Evolutionary conservation across 1,139 yeast species (phyloP).

Genomic region (Meyerozyma sp.): DNA sequence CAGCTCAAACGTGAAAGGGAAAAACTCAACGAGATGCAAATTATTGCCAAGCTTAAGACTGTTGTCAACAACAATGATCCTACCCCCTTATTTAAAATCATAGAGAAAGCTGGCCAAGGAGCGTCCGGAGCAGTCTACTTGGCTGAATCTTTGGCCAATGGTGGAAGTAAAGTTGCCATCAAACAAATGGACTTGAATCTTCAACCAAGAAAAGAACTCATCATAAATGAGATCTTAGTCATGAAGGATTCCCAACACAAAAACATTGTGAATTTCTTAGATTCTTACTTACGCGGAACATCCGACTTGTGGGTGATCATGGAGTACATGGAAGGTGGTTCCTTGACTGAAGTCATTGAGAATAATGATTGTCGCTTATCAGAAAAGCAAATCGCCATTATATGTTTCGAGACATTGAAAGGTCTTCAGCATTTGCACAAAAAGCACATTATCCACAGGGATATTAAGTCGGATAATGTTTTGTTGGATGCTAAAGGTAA

Average conservation of each 20-base stretch:
- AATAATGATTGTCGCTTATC: conserved; percentile 60
- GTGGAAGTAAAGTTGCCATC: conserved; percentile 62
- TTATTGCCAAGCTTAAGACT: conserved; percentile 74
- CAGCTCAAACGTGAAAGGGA: conserved; percentile 58
- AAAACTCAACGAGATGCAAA: conserved; percentile 79
- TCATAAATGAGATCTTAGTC: conserved; percentile 51
- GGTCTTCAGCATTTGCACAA: conserved; percentile 89
- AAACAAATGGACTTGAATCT: conserved; percentile 92
- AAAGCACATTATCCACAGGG: conserved; percentile 91
- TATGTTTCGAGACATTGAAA: conserved; percentile 85
- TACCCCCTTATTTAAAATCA: conserved; percentile 72
- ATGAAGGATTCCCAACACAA: conserved; percentile 47
- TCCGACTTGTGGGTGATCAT: conserved; percentile 29
- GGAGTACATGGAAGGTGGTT: conserved; percentile 45
- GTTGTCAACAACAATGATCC: conserved; percentile 87
- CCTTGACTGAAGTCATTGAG: conserved; percentile 83
- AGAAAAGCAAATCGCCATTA: conserved; percentile 82
- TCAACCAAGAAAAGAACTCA: conserved; percentile 91
- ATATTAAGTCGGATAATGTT: conserved; percentile 92
- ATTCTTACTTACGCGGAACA: conserved; percentile 37
- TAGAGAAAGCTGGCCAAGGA: conserved; percentile 98
- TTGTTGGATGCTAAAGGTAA: conserved; percentile 80
- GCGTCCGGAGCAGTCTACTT: conserved; percentile 95
- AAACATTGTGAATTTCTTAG: conserved; percentile 44
- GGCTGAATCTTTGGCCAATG: conserved; percentile 58